Conservation (phyloP, 2,329 filamentous ascomycete species). For the Nannizziopsis arthrosporioides region DNA sequence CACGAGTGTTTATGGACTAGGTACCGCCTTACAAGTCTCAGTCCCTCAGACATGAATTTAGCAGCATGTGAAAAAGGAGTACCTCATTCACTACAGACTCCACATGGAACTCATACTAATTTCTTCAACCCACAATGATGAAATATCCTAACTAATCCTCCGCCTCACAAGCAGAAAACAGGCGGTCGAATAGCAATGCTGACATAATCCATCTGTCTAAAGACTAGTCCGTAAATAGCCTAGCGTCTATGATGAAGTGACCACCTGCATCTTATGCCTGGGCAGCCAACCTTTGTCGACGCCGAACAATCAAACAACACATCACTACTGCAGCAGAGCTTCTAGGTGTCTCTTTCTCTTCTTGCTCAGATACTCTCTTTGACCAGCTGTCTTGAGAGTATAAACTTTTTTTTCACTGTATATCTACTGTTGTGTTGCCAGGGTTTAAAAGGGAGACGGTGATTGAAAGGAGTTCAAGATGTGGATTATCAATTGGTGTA, state of each 20-base stretch:
- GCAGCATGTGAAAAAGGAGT: no score
- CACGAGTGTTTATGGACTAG: no score
- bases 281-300: no score
- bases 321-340: no score
- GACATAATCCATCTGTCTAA: not conserved
- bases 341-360: not conserved
- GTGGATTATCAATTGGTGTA: conserved; percentile 98
- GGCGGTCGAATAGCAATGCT: not conserved
- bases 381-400: no score
- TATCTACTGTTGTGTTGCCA: no score
- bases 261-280: conserved; percentile 7
- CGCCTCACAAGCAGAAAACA: not conserved
- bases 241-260: conserved; percentile 6
- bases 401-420: no score
- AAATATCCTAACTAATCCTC: not conserved
- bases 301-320: no score
- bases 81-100: no score
- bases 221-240: not conserved
- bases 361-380: not conserved
- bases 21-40: no score
- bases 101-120: no score
- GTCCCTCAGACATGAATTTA: not conserved
- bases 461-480: conserved; percentile 40
- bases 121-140: not conserved
- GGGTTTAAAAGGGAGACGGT: no score